Percentiles rank a stretch among this genome's conserved stretches.
Evolutionary conservation across 495 filamentous ascomycete species (phyloP).

Genomic region (Penicillium cosmopolitanum): DNA sequence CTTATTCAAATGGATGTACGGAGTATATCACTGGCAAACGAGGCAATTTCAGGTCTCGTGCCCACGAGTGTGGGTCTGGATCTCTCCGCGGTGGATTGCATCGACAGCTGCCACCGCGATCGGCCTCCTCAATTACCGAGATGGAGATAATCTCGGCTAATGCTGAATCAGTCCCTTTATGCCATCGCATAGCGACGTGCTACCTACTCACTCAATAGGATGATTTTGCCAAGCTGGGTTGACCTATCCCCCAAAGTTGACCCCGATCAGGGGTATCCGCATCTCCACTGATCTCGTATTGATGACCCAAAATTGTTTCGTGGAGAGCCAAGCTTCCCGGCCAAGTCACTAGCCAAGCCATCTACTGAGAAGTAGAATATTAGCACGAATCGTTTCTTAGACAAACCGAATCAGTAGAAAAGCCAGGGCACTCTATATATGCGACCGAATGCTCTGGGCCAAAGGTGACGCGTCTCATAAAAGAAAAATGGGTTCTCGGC

Average conservation of each 20-base stretch:
- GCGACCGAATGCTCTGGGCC: neutral
- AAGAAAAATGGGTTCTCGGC: too few species aligned
- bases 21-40: too few species aligned
- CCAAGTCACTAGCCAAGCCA: slow-evolving; percentile 1
- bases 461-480: neutral
- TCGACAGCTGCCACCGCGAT: neutral
- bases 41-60: too few species aligned
- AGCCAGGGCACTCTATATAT: neutral
- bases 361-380: neutral
- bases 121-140: neutral
- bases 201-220: neutral
- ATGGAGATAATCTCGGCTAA: neutral
- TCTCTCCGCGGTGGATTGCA: neutral
- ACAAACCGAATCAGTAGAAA: neutral
- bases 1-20: too few species aligned
- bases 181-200: neutral
- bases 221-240: neutral
- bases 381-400: too few species aligned
- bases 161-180: neutral
- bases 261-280: neutral
- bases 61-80: neutral
- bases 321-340: slow-evolving; percentile 1
- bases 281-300: neutral
- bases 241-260: neutral
- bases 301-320: neutral